A percentile compares a stretch with the other conserved stretches of the same genome.
Conservation (phyloP, 345 rosid species). For the Corymbia maculata region DNA sequence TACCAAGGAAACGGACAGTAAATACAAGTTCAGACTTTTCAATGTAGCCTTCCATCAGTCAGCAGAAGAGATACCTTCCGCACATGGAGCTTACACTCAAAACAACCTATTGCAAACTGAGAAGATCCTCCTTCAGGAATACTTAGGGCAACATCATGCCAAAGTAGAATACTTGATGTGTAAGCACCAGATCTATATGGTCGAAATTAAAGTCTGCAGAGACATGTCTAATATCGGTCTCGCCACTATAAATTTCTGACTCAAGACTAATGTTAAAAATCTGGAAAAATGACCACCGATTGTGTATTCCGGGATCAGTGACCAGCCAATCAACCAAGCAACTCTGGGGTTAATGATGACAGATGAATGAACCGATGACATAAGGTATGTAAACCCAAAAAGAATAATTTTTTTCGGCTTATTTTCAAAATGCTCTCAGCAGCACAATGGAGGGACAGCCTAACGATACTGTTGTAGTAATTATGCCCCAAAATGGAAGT, state of each 20-base stretch:
- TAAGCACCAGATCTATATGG: constrained; percentile 46
- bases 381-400: neutral
- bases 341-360: constrained; percentile 25
- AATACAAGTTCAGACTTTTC: neutral
- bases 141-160: constrained; percentile 40
- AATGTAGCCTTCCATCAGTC: constrained; percentile 84
- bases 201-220: constrained; percentile 39
- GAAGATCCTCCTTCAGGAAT: constrained; percentile 44
- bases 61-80: constrained; percentile 60
- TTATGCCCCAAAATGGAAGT: neutral
- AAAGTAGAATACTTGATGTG: constrained; percentile 64
- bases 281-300: constrained; percentile 78
- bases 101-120: constrained; percentile 20
- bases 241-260: constrained; percentile 28
- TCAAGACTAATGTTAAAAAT: constrained; percentile 34
- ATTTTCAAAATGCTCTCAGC: too few species aligned
- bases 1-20: neutral
- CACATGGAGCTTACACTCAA: constrained; percentile 36
- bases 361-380: neutral
- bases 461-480: neutral
- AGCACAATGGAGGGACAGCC: neutral
- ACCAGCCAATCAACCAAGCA: constrained; percentile 99
- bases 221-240: constrained; percentile 16
- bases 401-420: too few species aligned
- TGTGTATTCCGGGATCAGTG: constrained; percentile 83